Base-by-base conservation (phyloP, 2,329 filamentous ascomycete genomes). In the Aspergillus niger region DNA sequence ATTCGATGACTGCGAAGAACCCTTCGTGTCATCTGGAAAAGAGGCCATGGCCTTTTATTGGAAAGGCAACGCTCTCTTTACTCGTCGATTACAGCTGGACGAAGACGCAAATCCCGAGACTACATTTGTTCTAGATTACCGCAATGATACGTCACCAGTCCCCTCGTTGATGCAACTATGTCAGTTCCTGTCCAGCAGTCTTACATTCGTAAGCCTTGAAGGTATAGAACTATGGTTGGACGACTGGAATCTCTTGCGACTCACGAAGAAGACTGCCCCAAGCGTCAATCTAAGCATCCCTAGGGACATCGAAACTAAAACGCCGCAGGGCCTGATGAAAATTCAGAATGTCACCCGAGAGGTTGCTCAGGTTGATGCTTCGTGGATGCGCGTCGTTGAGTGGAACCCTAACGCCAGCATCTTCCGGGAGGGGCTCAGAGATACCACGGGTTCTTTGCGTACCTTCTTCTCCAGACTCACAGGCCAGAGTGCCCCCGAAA, bases 11-110 rank as follows among this genome's bases (percentile, higher is more conserved):
- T 99, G 94, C 74, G 96, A 99, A 77, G 92, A 97, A 69, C 95
- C 95, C 0, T 98, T 99, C 72, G 91, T 99, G 65, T 95, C 92
- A 67, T 98, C 94, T 0, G 95, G 95, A 0, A 86, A 85, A 63
- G 89, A 96, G 77, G 93, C 92, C 39, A 97, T 99, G 91, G 94
- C 94, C 0, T 99, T 99, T 73, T 99, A 97, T 80, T 99, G 95
- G 96, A 98, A 97, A 76, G 93, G 91, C n/a, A 98, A 98, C 75
- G 91, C 92, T 5, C 84, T 99, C 1, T 98, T 97, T 74, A 99
- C 96, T 24, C 90, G 93, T 69, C 91, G 92, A 67, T 83, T 95
- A 22, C 87, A 88, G 66, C 79, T 97, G 7, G 87, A 90, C 1
- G 82, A 86, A 49, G 85, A 86, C 70, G 79, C 82, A 15, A 89